These are phyloP conservation scores for Saxispiralis lemnorum DNA, from an alignment of 495 filamentous ascomycete species.

Conservation along the genomic window DNA sequence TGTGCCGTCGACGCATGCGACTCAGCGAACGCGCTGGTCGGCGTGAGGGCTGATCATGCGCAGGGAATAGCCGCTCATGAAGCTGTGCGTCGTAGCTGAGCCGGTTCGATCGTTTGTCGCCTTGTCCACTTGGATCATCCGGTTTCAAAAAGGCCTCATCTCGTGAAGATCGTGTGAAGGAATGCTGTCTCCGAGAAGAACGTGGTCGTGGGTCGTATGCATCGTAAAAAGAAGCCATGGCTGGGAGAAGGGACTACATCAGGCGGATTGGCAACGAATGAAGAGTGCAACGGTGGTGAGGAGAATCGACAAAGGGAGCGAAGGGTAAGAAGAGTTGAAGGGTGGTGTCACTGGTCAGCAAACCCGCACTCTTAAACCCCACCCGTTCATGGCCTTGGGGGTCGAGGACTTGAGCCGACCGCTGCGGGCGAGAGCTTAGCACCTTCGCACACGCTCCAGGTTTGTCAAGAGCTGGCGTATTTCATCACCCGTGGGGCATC, in stretches of 20 bases:
- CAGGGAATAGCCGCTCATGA: conserved; percentile 2
- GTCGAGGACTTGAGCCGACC: not conserved
- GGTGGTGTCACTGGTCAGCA: not conserved
- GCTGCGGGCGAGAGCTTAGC: not conserved
- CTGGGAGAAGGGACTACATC: not conserved
- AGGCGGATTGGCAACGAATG: not conserved
- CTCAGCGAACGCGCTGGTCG: conserved; percentile 10
- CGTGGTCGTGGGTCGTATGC: conserved; percentile 10
- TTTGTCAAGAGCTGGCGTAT: not conserved
- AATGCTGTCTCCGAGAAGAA: conserved; percentile 2
- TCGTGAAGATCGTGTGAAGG: not conserved
- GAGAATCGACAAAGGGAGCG: not conserved
- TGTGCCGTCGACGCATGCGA: conserved; percentile 1
- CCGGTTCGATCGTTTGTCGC: conserved; percentile 3
- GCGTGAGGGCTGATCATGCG: conserved; percentile 1
- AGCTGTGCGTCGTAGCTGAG: not conserved
- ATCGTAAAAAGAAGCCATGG: conserved; percentile 7
- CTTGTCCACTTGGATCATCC: not conserved
- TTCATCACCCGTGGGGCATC: not conserved
- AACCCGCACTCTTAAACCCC: no score
- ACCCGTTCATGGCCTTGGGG: not conserved
- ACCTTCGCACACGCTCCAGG: not conserved
- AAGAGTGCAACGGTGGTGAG: not conserved
- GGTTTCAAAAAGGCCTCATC: conserved; percentile 1
- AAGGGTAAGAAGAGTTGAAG: not conserved